Base-by-base conservation (phyloP, 75 land plant species). In the Sequoiadendron giganteum region DNA sequence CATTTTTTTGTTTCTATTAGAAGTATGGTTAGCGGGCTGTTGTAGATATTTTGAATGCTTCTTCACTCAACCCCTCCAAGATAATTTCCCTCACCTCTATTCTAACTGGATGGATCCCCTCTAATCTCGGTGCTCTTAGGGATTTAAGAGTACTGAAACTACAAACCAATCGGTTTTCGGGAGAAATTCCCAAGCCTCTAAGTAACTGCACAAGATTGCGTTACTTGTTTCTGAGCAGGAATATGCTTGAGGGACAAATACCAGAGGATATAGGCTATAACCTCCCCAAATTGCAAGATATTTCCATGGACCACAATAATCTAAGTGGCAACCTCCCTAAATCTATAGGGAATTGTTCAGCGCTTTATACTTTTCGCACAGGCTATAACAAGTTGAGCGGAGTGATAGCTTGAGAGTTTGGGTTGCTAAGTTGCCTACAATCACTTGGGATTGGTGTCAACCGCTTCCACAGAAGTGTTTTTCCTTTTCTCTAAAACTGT, bases 321-420 rank as follows among this genome's bases (percentile, higher is more conserved):
- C 61, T 15, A 91, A 91, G 25, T 19, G 56, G 75, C 30, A 90
- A 21, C 92, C 89, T 92, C 28, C 93, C 91, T 38, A 81, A 21
- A 38, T 89, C 88, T 28, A 11, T 92, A 5, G 88, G 93, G 70
- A 86, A 73, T 77, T 43, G 79, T n/a, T 30, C 86, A 3, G 88
- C 86, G 21, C 89, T 92, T 13, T 19, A 85, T 52, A 36, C 0
- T 21, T 55, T 90, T 34, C 40, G 54, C 0, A 87, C 90, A 16
- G 65, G 56, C 5, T 1, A 25, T 1, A 88, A 88, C 85, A 32
- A 58, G 5, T 48, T 88, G 7, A 75, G 16, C 2, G 87, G 90
- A 40, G 16, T 49, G 40, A 81, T 89, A 6, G 87, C 90, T 5
- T 1, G 3, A 9, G 13, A 40, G 30, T 55, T 89, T 0, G 72